These are phyloP conservation scores for Entamoeba histolytica DNA, from an alignment of 208 protist species.

Conservation along the genomic window DNA sequence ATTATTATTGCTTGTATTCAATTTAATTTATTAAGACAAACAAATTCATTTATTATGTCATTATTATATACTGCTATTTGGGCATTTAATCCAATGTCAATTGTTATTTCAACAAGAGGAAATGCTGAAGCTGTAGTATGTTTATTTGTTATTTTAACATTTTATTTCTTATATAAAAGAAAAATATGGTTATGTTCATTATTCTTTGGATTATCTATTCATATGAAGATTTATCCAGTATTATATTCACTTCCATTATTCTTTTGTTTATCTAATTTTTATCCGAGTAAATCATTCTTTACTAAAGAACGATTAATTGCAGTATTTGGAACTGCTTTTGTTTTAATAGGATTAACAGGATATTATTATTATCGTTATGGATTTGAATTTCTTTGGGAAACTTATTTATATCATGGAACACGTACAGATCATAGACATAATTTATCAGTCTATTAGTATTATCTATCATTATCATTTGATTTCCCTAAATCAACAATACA, in stretches of 20 bases:
- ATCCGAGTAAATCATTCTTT: neutral
- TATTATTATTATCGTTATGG: slow-evolving; percentile 49
- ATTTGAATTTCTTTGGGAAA: slow-evolving; percentile 40
- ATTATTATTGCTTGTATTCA: slow-evolving; percentile 49
- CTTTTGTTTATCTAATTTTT: slow-evolving; percentile 5
- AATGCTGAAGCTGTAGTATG: slow-evolving; percentile 65
- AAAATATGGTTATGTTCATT: slow-evolving; percentile 21
- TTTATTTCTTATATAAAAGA: slow-evolving; percentile 40
- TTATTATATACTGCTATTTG: too few relatives aligned
- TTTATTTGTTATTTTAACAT: slow-evolving; percentile 48
- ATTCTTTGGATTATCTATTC: slow-evolving; percentile 32
- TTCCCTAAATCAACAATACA: slow-evolving; percentile 34
- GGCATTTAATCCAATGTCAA: slow-evolving; percentile 51
- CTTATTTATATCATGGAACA: slow-evolving; percentile 45
- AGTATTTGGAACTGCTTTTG: slow-evolving; percentile 34
- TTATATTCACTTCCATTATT: slow-evolving; percentile 56
- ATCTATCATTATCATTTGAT: slow-evolving; percentile 46
- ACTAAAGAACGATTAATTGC: slow-evolving; percentile 18
- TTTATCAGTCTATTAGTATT: slow-evolving; percentile 61
- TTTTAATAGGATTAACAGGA: slow-evolving; percentile 40
- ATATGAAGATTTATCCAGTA: slow-evolving; percentile 65
- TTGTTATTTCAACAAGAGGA: slow-evolving; percentile 64
- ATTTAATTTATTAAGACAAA: slow-evolving; percentile 35
- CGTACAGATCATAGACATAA: slow-evolving; percentile 54
- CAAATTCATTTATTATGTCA: too few relatives aligned